phyloP scores from a whole-genome alignment of 2,329 filamentous ascomycete genomes.

The Clathrospora elynae region DNA sequence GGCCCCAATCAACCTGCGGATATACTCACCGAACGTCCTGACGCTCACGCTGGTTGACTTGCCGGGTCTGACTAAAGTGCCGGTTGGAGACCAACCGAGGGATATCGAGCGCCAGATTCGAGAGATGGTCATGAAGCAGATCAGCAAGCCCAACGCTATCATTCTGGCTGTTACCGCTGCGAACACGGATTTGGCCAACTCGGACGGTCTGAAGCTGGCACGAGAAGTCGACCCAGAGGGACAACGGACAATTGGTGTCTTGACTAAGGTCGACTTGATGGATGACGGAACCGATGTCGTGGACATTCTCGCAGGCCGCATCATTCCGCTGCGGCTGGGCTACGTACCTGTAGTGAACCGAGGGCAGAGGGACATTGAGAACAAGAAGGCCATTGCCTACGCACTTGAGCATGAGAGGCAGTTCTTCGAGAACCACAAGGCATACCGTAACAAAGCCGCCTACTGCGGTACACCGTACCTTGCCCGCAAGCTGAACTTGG shows the following conservation, averaged over 20 bases:
- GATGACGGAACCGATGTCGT: constrained; percentile 98
- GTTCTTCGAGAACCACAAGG: constrained; percentile 98
- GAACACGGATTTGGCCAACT: constrained; percentile 98
- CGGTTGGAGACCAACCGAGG: constrained; percentile 92
- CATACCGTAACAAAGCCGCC: constrained; percentile 96
- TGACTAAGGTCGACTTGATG: constrained; percentile 99
- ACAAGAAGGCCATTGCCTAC: constrained; percentile 90
- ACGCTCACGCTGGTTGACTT: constrained; percentile 96
- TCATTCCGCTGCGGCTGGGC: constrained; percentile 91
- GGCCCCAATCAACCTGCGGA: constrained; percentile 94
- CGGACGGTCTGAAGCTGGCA: constrained; percentile 93
- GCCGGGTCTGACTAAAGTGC: constrained; percentile 94
- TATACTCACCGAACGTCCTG: constrained; percentile 97
- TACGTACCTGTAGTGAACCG: constrained; percentile 98
- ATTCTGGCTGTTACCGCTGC: constrained; percentile 95
- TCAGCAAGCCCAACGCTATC: constrained; percentile 97
- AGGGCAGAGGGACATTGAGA: constrained; percentile 97
- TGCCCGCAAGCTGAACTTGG: constrained; percentile 91
- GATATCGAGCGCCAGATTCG: constrained; percentile 96
- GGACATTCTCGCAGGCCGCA: constrained; percentile 95
- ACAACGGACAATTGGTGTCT: constrained; percentile 95
- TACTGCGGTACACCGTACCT: constrained; percentile 99
- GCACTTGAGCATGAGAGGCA: constrained; percentile 93
- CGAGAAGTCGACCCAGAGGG: constrained; percentile 97
- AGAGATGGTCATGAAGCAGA: constrained; percentile 99